Conservation (phyloP, 2,329 filamentous ascomycete species). For the Sarocladiaceae sp. region DNA sequence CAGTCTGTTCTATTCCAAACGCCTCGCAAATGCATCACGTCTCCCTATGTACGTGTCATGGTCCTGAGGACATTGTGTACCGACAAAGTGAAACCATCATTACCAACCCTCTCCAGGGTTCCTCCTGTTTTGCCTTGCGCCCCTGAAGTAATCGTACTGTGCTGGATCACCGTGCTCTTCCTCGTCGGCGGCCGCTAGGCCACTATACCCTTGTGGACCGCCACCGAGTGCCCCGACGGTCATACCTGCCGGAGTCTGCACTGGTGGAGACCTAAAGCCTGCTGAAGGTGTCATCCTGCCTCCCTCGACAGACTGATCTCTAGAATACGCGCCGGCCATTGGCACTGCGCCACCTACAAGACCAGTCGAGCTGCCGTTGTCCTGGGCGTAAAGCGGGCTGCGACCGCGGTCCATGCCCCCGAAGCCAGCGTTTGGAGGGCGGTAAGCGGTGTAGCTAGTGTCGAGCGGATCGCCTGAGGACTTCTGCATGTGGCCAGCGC, state of each 20-base stretch:
- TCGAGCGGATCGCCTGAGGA: conserved; percentile 17
- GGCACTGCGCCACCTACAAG: conserved; percentile 52
- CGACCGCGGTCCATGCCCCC: conserved; percentile 28
- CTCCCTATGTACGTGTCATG: conserved; percentile 2
- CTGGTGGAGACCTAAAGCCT: conserved; percentile 13
- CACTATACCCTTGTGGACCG: conserved; percentile 56
- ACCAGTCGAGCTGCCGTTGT: conserved; percentile 49
- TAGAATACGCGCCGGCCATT: conserved; percentile 27
- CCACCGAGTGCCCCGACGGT: conserved; percentile 50
- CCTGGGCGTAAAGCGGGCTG: conserved; percentile 45
- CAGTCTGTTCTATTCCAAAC: conserved; percentile 16
- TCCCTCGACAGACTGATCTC: conserved; percentile 20
- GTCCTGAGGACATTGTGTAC: too few species aligned
- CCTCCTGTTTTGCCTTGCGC: conserved; percentile 19
- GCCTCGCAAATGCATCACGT: conserved; percentile 8
- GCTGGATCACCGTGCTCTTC: conserved; percentile 35
- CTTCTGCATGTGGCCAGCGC: conserved; percentile 14
- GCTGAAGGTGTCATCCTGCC: conserved; percentile 19
- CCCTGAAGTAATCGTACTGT: conserved; percentile 55
- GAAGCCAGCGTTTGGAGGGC: conserved; percentile 18
- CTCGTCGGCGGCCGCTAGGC: conserved; percentile 50
- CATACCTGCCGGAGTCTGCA: conserved; percentile 28
- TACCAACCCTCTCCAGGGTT: conserved; percentile 38
- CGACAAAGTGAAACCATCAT: conserved; percentile 11
- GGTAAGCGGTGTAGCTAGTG: conserved; percentile 25